These are phyloP conservation scores for Phycomyces nitens DNA, from an alignment of 192 early-diverging fungal species.

Conservation along the genomic window DNA sequence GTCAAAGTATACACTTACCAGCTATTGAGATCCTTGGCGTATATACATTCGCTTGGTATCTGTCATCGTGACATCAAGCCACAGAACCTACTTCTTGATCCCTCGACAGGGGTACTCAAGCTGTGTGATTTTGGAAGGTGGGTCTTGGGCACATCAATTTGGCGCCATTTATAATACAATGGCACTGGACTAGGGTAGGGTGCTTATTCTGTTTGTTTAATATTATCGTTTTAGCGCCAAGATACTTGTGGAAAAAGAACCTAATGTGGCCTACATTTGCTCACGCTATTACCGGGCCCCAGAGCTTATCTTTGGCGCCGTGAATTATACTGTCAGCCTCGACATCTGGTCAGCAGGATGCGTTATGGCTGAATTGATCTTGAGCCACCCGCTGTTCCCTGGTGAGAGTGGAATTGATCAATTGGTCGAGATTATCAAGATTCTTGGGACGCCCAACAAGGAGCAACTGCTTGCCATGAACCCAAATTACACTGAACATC, in stretches of 20 bases:
- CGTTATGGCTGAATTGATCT: constrained; percentile 95
- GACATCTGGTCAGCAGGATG: constrained; percentile 97
- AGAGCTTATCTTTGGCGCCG: constrained; percentile 94
- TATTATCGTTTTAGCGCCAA: constrained; percentile 65
- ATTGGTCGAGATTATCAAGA: constrained; percentile 98
- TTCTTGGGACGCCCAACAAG: constrained; percentile 92
- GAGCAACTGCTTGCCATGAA: constrained; percentile 98
- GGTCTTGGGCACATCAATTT: not conserved
- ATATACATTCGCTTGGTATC: constrained; percentile 96
- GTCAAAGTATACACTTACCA: constrained; percentile 99
- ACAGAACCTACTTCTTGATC: constrained; percentile 95
- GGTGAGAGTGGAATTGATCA: constrained; percentile 98
- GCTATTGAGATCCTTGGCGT: constrained; percentile 93
- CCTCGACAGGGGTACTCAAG: constrained; percentile 86
- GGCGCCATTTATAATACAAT: not conserved
- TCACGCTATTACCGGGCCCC: constrained; percentile 97
- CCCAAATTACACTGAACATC: constrained; percentile 96
- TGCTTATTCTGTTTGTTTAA: constrained; percentile 1
- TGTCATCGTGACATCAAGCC: constrained; percentile 99
- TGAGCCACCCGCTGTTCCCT: constrained; percentile 92
- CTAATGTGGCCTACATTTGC: constrained; percentile 98
- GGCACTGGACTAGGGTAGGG: not conserved
- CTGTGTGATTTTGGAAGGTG: constrained; percentile 91
- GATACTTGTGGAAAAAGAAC: constrained; percentile 91
- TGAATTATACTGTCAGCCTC: constrained; percentile 84